Conservation (phyloP, 2,329 filamentous ascomycete species). For the Dothiorella sarmentorum region DNA sequence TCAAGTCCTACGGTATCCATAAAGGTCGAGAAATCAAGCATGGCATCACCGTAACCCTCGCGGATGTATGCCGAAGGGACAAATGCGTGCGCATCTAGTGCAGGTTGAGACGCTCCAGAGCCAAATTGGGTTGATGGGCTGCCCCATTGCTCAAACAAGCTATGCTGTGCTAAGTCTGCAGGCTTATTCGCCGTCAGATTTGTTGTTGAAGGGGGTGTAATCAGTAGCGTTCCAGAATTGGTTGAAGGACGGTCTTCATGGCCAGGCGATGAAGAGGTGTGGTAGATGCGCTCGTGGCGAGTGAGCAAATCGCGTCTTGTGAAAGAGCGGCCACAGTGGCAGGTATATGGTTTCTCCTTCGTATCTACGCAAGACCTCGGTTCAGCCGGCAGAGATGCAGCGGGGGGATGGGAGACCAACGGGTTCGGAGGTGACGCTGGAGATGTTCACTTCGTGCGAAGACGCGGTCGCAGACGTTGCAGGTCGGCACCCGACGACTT, state of each 20-base stretch:
- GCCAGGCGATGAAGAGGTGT: constrained; percentile 21
- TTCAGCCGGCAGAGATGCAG: constrained; percentile 22
- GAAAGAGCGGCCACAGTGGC: constrained; percentile 1
- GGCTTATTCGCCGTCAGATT: not conserved
- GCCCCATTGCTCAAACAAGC: not conserved
- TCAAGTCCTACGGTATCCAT: constrained; percentile 3
- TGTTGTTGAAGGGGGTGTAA: not conserved
- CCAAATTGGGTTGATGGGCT: not conserved
- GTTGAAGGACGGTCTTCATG: not conserved
- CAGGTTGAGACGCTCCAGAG: not conserved
- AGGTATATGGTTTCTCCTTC: constrained; percentile 7
- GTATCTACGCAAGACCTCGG: not conserved
- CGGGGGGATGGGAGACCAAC: constrained; percentile 23
- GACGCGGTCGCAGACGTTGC: not conserved
- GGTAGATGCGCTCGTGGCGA: constrained; percentile 18
- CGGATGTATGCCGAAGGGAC: not conserved
- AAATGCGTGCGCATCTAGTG: not conserved
- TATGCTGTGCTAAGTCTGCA: not conserved
- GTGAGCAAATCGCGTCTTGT: not conserved
- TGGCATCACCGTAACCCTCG: not conserved
- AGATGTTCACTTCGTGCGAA: constrained; percentile 8
- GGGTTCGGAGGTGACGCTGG: constrained; percentile 17
- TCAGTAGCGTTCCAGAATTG: not conserved
- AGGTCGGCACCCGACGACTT: not conserved
- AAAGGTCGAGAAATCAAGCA: constrained; percentile 3